Percentiles rank a stretch among this genome's conserved stretches.
Evolutionary conservation across 73 alveolate genomes (phyloP).

Genomic region (Paramecium caudatum): DNA sequence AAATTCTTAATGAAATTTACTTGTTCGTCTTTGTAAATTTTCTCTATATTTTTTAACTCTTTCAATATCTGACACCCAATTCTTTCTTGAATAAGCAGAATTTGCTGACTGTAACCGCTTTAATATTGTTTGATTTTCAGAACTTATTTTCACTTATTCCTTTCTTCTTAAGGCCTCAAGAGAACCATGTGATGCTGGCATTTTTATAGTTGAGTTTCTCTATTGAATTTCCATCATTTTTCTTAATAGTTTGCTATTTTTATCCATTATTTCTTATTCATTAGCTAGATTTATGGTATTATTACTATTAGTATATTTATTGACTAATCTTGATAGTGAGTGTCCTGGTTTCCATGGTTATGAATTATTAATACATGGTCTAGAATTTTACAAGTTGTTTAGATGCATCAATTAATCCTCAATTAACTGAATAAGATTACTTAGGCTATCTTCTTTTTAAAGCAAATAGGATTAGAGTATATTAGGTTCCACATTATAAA

Average conservation of each 20-base stretch:
- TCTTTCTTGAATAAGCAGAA: conserved; percentile 52
- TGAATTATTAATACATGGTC: conserved; percentile 19
- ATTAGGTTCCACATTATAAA: conserved; percentile 47
- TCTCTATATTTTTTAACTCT: conserved; percentile 47
- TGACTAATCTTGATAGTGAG: conserved; percentile 30
- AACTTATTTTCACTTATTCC: conserved; percentile 22
- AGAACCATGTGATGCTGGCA: conserved; percentile 22
- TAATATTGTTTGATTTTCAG: conserved; percentile 6
- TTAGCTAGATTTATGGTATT: not conserved
- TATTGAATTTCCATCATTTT: conserved; percentile 65
- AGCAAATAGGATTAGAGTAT: conserved; percentile 40
- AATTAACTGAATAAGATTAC: too few species aligned
- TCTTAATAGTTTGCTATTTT: conserved; percentile 4
- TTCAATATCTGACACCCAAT: conserved; percentile 40
- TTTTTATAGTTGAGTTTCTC: not conserved
- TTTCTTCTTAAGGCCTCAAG: conserved; percentile 30
- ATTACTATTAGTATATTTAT: conserved; percentile 52
- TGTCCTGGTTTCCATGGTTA: conserved; percentile 68
- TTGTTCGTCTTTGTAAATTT: conserved; percentile 48
- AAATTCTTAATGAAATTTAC: not conserved
- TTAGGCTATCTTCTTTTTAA: conserved; percentile 55
- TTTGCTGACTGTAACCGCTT: conserved; percentile 54
- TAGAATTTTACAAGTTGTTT: not conserved
- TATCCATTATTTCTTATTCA: conserved; percentile 7
- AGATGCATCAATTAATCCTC: conserved; percentile 61